These are phyloP conservation scores for Diaporthe capsici DNA, from an alignment of 2,329 filamentous ascomycete species.

Conservation along the genomic window DNA sequence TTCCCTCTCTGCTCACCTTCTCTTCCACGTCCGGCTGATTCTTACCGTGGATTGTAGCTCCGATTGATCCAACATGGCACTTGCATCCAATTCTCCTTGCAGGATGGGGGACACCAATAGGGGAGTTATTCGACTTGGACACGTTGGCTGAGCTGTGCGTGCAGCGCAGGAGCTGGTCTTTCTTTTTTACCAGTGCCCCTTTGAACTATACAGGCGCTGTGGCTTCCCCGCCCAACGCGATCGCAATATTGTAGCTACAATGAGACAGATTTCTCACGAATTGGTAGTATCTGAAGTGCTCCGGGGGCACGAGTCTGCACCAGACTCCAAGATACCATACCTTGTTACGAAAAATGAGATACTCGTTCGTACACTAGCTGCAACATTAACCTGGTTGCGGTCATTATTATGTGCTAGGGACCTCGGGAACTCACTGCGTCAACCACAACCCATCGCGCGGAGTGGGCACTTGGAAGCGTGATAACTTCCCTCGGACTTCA, in stretches of 20 bases:
- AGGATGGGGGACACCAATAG: constrained; percentile 6
- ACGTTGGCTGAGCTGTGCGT: constrained; percentile 3
- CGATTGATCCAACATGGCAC: constrained; percentile 9
- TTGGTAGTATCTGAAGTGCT: too few relatives aligned
- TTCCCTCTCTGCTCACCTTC: too few relatives aligned
- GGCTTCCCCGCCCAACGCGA: background rate
- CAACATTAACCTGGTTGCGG: too few relatives aligned
- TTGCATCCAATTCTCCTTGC: constrained; percentile 2
- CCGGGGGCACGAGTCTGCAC: background rate
- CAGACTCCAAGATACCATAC: background rate
- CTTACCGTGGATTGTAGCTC: background rate
- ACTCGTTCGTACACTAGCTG: too few relatives aligned
- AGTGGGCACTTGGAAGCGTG: background rate
- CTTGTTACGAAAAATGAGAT: too few relatives aligned
- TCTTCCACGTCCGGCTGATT: background rate
- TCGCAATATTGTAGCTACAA: background rate
- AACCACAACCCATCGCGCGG: too few relatives aligned
- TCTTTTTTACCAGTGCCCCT: constrained; percentile 14
- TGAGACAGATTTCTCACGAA: too few relatives aligned
- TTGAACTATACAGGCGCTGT: constrained; percentile 16
- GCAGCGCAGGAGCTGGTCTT: constrained; percentile 4
- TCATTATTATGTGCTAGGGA: too few relatives aligned
- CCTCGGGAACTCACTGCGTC: too few relatives aligned
- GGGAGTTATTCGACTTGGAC: background rate
- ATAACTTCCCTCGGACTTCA: background rate